Conservation (phyloP, 352 stramenopile genomes). For the Plasmopara muralis region DNA sequence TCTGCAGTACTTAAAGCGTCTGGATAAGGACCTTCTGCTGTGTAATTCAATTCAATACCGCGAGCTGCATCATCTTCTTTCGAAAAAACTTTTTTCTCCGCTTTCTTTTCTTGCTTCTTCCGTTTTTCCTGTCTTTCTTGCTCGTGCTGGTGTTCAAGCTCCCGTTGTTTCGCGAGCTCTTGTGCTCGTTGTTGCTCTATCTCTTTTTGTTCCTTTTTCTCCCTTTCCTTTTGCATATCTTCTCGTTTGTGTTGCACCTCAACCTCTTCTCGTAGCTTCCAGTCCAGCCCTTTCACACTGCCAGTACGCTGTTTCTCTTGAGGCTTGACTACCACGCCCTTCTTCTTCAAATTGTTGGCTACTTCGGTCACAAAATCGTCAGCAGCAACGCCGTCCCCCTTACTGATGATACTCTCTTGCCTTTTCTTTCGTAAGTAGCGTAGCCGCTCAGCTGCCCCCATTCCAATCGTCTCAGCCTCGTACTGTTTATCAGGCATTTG, state of each 20-base stretch:
- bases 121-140: conserved; percentile 5
- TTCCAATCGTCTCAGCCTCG: conserved; percentile 47
- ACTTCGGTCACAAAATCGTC: conserved; percentile 71
- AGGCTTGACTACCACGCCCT: conserved; percentile 20
- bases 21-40: conserved; percentile 1
- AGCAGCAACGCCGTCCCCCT: conserved; percentile 34
- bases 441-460: conserved; percentile 55
- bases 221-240: conserved; percentile 26
- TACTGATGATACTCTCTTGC: conserved; percentile 47
- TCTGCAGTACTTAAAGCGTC: background rate
- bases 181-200: conserved; percentile 20
- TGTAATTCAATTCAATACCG: background rate
- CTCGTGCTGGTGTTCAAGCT: conserved; percentile 12
- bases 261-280: conserved; percentile 7
- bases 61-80: no score
- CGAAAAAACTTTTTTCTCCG: conserved; percentile 4
- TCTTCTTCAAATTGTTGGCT: conserved; percentile 67
- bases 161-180: conserved; percentile 20
- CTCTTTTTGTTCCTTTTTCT: conserved; percentile 11
- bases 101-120: conserved; percentile 13
- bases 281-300: no score
- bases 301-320: conserved; percentile 11
- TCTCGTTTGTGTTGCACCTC: conserved; percentile 31
- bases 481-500: conserved; percentile 35
- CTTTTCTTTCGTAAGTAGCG: conserved; percentile 57